Conservation (phyloP, 129 eudicot genomes). For the Saussurea involucrata region DNA sequence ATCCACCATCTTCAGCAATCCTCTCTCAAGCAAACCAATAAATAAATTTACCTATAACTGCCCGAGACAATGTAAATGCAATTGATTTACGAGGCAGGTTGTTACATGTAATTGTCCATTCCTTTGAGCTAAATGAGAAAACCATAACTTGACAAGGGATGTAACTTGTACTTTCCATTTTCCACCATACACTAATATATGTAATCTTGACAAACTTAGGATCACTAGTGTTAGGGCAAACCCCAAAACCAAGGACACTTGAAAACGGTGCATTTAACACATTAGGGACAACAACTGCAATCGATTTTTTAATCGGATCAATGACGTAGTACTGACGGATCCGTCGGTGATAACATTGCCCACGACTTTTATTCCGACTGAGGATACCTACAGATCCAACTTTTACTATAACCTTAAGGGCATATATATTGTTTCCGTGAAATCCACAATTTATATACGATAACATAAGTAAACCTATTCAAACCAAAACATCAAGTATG, state of each 20-base stretch:
- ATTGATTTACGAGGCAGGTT: too few relatives aligned
- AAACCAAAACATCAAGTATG: not conserved
- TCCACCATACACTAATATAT: not conserved
- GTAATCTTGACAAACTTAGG: constrained; percentile 37
- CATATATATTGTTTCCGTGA: not conserved
- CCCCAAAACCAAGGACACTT: constrained; percentile 42
- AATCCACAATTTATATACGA: not conserved
- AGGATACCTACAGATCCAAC: too few relatives aligned
- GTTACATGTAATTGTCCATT: too few relatives aligned
- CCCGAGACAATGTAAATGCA: too few relatives aligned
- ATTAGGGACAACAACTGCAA: not conserved
- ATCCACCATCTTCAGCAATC: too few relatives aligned
- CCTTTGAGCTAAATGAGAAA: too few relatives aligned
- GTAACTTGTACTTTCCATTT: not conserved
- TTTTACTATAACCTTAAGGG: not conserved
- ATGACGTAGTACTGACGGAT: too few relatives aligned
- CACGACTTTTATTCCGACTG: too few relatives aligned
- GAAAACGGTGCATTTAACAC: constrained; percentile 5
- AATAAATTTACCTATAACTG: too few relatives aligned
- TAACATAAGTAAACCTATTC: too few relatives aligned
- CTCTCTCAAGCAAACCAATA: too few relatives aligned
- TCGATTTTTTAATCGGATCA: not conserved
- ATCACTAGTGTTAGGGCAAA: constrained; percentile 13
- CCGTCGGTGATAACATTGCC: too few relatives aligned
- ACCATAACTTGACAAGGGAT: not conserved